Conservation (phyloP, 257 asterid species). For the Solanum rostratum region DNA sequence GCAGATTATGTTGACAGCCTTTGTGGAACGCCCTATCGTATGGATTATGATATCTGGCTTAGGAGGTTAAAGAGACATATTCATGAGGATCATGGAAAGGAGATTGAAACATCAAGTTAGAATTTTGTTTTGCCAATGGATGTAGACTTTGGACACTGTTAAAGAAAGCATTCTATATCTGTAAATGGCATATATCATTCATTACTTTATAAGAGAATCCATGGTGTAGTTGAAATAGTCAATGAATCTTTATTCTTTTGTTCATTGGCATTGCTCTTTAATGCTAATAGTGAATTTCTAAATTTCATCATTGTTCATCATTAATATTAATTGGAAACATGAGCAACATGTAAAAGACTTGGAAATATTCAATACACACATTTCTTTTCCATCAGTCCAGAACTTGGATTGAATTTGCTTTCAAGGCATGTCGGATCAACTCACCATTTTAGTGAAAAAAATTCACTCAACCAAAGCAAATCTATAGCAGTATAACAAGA, state of each 20-base stretch:
- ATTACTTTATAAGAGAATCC: neutral
- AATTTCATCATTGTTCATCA: neutral
- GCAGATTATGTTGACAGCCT: conserved; percentile 97
- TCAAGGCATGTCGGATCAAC: neutral
- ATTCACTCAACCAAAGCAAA: neutral
- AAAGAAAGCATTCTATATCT: neutral
- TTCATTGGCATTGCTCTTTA: neutral
- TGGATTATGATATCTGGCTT: conserved; percentile 79
- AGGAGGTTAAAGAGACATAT: conserved; percentile 63
- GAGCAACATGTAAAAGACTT: neutral
- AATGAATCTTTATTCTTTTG: neutral
- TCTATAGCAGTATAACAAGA: neutral
- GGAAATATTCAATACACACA: neutral
- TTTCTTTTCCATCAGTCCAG: neutral
- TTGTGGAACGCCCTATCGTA: conserved; percentile 91
- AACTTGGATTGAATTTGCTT: neutral
- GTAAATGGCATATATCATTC: neutral
- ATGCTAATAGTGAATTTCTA: neutral
- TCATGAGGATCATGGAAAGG: conserved; percentile 52
- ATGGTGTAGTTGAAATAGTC: neutral
- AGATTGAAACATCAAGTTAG: conserved; percentile 29
- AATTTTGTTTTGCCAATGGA: neutral
- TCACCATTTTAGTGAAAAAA: neutral
- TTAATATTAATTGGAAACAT: neutral
- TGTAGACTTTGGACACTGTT: neutral